Conservation (phyloP, 1,284 basidiomycete genomes). For the Ganoderma sinense region DNA sequence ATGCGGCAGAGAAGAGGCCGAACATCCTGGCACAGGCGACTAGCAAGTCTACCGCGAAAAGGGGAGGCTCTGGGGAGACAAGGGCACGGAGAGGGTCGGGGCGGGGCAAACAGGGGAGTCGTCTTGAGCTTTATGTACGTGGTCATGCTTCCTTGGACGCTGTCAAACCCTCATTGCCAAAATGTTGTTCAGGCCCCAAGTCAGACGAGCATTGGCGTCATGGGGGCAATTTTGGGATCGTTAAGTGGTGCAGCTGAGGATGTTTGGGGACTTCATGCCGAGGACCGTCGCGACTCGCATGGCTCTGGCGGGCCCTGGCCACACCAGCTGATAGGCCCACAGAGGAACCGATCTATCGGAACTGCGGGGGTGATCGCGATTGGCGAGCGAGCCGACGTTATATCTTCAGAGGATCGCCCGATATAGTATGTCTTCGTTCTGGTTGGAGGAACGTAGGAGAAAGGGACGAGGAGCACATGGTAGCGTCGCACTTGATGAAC, state of each 20-base stretch:
- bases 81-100: not conserved
- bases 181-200: not conserved
- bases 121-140: not conserved
- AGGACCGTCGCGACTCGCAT: not conserved
- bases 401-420: not conserved
- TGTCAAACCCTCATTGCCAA: not conserved
- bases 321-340: not conserved
- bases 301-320: not conserved
- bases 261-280: not conserved
- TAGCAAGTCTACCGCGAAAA: conserved; percentile 15
- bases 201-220: not conserved
- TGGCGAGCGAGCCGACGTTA: not conserved
- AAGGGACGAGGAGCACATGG: conserved; percentile 24
- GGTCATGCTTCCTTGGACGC: not conserved
- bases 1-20: conserved; percentile 22
- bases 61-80: not conserved
- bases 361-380: not conserved
- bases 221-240: not conserved
- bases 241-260: not conserved
- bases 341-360: not conserved
- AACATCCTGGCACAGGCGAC: conserved; percentile 9
- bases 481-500: conserved; percentile 8
- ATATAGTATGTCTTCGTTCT: not conserved
- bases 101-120: not conserved
- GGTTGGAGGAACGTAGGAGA: not conserved